These are phyloP conservation scores for Fusarium sororula DNA, from an alignment of 2,329 filamentous ascomycete genomes.

Conservation along the genomic window DNA sequence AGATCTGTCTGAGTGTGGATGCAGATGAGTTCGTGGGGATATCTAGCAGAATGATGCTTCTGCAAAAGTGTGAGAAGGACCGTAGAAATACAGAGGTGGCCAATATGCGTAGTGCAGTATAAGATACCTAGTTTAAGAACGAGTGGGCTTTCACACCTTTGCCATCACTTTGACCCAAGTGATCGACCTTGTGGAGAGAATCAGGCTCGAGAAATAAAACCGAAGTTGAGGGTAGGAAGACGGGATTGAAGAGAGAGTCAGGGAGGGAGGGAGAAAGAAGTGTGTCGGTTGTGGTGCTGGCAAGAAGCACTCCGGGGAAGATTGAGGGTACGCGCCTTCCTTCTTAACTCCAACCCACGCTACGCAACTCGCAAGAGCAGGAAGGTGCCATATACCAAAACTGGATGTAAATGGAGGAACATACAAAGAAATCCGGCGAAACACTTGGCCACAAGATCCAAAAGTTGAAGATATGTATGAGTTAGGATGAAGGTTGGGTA, in stretches of 20 bases:
- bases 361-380: background rate
- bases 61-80: constrained; percentile 13
- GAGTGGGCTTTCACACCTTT: constrained; percentile 20
- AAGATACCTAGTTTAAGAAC: constrained; percentile 20
- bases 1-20: constrained; percentile 10
- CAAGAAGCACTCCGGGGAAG: background rate
- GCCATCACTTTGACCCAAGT: constrained; percentile 14
- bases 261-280: background rate
- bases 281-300: background rate
- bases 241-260: background rate
- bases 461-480: constrained; percentile 1
- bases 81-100: background rate
- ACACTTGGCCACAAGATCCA: constrained; percentile 3
- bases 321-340: constrained; percentile 12
- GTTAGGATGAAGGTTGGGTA: background rate
- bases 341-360: background rate
- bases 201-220: background rate
- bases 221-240: background rate
- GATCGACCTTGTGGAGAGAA: constrained; percentile 5
- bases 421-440: background rate
- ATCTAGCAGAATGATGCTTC: constrained; percentile 1
- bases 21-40: background rate
- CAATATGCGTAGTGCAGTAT: constrained; percentile 5
- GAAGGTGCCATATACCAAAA: background rate
- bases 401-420: background rate